Base-by-base conservation (phyloP, 805 yeast species). In the Metschnikowia amazonensis region DNA sequence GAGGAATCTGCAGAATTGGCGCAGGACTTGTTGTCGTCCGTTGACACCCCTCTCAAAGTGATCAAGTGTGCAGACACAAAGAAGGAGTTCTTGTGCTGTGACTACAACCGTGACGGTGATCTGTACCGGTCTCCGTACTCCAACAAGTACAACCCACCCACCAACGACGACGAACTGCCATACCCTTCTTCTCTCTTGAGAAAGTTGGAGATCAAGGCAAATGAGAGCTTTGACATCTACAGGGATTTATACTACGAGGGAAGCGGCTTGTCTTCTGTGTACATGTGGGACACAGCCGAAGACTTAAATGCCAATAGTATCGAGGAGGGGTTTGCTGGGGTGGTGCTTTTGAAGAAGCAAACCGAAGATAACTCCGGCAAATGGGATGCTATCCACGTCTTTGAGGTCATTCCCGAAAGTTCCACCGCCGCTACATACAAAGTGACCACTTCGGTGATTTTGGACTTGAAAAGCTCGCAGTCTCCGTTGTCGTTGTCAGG, bases 361-460 rank as follows among this genome's bases (percentile, higher is more conserved):
- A 67, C 80, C 4, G 75, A 69, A 24, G 74, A 68, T 49, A 60
- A 60, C 29, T 58, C 63, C 25, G 86, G 90, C 11, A 71, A 75
- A 42, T 92, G 99, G 99, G 96, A 94, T 65, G 81, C 94, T 44
- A 86, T 92, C 52, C 98, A 92, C 64, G 98, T 92, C 8, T 78
- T 94, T 53, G 97, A 92, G 64, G 83, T 84, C 7, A 65, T 64
- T 6, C 74, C 75, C 0, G 72, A 69, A 36, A 56, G 65, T 17
- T 54, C 65, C 5, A 48, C 63, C 3, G 65, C 70, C 33, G 70
- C 75, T 16, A 48, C 58, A 9, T 94, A 92, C 63, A 82, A 82
- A 52, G 68, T 92, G 49, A 92, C 98, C 2, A 82, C 96, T 1
- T 88, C 97, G 0, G 86, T 94, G 32, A 88, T 94, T 39, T 74